These are phyloP conservation scores for Claviceps purpurea DNA, from an alignment of 2,329 filamentous ascomycete species.

Conservation along the genomic window DNA sequence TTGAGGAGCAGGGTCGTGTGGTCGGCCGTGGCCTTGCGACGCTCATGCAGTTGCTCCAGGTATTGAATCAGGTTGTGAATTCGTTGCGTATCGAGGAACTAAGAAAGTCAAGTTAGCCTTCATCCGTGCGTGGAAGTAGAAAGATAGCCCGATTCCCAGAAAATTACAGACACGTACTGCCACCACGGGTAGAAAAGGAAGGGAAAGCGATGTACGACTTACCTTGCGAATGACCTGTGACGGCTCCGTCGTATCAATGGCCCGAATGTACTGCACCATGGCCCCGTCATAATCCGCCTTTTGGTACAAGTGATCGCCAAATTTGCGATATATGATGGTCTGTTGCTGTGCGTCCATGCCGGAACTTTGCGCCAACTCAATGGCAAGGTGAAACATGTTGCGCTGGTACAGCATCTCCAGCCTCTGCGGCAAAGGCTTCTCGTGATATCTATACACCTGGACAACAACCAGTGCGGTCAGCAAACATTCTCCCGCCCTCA, in stretches of 20 bases:
- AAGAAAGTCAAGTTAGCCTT: conserved; percentile 14
- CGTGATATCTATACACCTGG: conserved; percentile 74
- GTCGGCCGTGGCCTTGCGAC: conserved; percentile 83
- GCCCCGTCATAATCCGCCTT: conserved; percentile 93
- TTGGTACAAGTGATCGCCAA: conserved; percentile 87
- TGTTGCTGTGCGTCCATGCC: conserved; percentile 70
- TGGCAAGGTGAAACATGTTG: conserved; percentile 82
- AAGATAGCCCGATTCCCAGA: neutral
- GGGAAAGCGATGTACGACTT: conserved; percentile 5
- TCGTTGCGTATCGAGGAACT: conserved; percentile 92
- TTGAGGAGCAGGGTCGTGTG: conserved; percentile 91
- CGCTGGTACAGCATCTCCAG: conserved; percentile 88
- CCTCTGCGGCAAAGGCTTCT: conserved; percentile 81
- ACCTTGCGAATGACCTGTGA: conserved; percentile 93
- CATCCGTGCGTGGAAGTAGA: neutral
- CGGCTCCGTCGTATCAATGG: conserved; percentile 90
- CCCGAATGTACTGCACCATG: conserved; percentile 97
- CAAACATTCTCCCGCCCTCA: neutral
- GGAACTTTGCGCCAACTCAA: conserved; percentile 82
- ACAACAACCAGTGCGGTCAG: neutral
- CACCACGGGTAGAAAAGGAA: neutral
- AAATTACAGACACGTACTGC: no score
- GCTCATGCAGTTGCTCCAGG: conserved; percentile 88
- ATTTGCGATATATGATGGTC: conserved; percentile 83
- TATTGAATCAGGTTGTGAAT: conserved; percentile 98